These are phyloP conservation scores for Aphanomyces astaci DNA, from an alignment of 352 stramenopile species.

Conservation along the genomic window DNA sequence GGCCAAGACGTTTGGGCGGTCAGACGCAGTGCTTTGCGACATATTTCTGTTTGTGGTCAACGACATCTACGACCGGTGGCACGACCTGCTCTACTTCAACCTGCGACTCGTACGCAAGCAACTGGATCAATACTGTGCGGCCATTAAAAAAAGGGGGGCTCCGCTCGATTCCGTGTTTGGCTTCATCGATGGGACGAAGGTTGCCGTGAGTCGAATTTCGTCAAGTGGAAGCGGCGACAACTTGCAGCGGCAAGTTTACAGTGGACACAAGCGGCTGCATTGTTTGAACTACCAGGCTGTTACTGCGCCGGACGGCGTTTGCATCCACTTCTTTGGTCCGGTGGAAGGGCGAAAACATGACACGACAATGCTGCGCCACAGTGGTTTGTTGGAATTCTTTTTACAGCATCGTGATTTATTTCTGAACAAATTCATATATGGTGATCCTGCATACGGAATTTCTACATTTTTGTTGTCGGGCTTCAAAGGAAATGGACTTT, in stretches of 20 bases:
- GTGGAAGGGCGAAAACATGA: constrained; percentile 1
- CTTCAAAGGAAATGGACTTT: constrained; percentile 2
- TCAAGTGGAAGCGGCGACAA: background rate
- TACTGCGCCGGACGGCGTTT: background rate
- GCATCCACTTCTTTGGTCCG: background rate
- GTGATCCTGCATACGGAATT: constrained; percentile 12
- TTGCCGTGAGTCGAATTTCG: background rate
- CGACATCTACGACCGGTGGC: background rate
- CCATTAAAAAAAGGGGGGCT: background rate
- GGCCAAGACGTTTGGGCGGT: background rate
- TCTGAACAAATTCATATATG: constrained; percentile 6
- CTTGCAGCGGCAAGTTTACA: constrained; percentile 4
- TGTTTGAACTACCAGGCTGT: constrained; percentile 16
- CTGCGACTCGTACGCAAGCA: background rate
- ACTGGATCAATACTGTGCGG: background rate
- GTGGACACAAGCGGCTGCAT: constrained; percentile 8
- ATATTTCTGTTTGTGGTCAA: constrained; percentile 9
- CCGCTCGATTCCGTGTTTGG: background rate
- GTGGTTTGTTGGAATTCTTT: background rate
- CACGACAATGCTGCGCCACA: background rate
- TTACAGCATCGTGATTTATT: background rate
- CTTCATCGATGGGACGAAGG: constrained; percentile 15
- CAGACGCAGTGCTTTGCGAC: background rate
- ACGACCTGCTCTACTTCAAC: constrained; percentile 1
- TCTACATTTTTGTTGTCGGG: background rate